A percentile compares a stretch with the other conserved stretches of the same genome.
These are phyloP conservation scores for Dittrichia graveolens DNA, from an alignment of 129 eudicot species.

Conservation along the genomic window DNA sequence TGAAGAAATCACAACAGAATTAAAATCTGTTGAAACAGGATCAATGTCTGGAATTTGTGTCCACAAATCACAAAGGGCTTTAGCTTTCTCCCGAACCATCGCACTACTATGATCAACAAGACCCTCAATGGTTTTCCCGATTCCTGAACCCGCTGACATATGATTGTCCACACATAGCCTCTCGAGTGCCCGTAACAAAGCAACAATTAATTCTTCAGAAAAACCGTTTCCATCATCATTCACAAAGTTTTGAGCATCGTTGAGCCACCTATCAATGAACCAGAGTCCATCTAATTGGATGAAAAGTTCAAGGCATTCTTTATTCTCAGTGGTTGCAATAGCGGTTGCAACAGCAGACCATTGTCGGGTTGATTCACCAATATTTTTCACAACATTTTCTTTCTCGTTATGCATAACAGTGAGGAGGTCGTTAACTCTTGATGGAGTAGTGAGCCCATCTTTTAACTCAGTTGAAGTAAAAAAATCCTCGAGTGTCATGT, in stretches of 20 bases:
- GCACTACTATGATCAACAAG: conserved; percentile 54
- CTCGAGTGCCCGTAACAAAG: conserved; percentile 60
- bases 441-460: conserved; percentile 78
- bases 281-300: conserved; percentile 71
- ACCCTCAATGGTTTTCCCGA: conserved; percentile 50
- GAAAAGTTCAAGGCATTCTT: conserved; percentile 78
- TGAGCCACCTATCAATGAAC: conserved; percentile 63
- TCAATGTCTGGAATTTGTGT: conserved; percentile 26
- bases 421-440: conserved; percentile 70
- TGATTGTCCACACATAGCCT: conserved; percentile 48
- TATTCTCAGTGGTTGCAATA: conserved; percentile 70
- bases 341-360: conserved; percentile 81
- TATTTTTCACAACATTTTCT: conserved; percentile 41
- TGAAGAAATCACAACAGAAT: conserved; percentile 19
- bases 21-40: conserved; percentile 32
- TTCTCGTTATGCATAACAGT: conserved; percentile 57
- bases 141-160: conserved; percentile 46
- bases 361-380: conserved; percentile 51
- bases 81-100: conserved; percentile 59
- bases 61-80: conserved; percentile 56
- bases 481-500: conserved; percentile 83
- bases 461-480: conserved; percentile 75
- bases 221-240: conserved; percentile 37
- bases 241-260: conserved; percentile 50
- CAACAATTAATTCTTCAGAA: conserved; percentile 57